A percentile compares a stretch with the other conserved stretches of the same genome.
phyloP scores from a whole-genome alignment of 306 rosid species.

The Trifolium fragiferum region DNA sequence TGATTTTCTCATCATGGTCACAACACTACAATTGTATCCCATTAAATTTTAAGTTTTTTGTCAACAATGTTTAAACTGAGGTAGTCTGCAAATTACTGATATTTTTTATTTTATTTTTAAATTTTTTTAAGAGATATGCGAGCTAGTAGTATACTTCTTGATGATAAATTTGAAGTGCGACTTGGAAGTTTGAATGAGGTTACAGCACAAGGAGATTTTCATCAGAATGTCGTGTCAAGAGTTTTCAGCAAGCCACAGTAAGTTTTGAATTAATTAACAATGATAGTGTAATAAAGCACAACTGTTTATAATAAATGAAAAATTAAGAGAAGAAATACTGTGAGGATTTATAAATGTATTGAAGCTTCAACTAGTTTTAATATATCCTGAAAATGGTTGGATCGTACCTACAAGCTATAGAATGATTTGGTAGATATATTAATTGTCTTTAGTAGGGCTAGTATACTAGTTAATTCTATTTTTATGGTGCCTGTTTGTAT shows the following conservation, averaged over 20 bases:
- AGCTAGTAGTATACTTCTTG: conserved; percentile 97
- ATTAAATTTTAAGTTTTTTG: conserved; percentile 1
- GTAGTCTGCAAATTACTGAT: conserved; percentile 35
- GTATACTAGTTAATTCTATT: conserved; percentile 21
- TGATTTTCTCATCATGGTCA: conserved; percentile 24
- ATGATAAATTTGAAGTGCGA: conserved; percentile 96
- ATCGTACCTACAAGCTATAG: not conserved
- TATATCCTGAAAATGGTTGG: conserved; percentile 10
- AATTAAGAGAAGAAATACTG: conserved; percentile 28
- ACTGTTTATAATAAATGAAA: conserved; percentile 28
- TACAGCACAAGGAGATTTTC: conserved; percentile 72
- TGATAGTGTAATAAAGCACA: conserved; percentile 1
- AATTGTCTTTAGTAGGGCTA: not conserved
- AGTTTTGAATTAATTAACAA: conserved; percentile 47
- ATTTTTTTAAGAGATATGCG: conserved; percentile 72
- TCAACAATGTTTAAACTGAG: not conserved
- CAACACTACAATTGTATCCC: conserved; percentile 18
- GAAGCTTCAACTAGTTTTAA: conserved; percentile 28
- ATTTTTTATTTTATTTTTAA: conserved; percentile 35
- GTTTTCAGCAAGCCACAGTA: conserved; percentile 80
- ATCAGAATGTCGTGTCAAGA: conserved; percentile 69
- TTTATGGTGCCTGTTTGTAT: not conserved
- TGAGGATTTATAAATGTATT: not conserved
- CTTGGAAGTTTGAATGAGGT: conserved; percentile 94
- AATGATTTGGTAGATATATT: conserved; percentile 1